Base-by-base conservation (phyloP, 306 rosid genomes). In the Parietaria judaica region DNA sequence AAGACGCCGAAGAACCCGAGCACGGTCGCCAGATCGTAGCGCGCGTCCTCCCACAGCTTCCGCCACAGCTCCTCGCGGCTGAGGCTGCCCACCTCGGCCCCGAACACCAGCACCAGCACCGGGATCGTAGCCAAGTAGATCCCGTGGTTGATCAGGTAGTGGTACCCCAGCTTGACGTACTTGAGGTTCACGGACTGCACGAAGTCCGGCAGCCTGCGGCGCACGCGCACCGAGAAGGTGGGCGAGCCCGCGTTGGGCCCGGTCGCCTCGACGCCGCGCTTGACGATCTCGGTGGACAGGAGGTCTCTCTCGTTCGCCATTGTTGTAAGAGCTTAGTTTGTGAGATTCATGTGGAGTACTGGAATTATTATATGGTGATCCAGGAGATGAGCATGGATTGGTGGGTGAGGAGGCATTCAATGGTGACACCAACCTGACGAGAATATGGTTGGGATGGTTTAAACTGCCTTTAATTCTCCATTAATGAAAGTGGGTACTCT, bases 161-260 rank as follows among this genome's bases (percentile, higher is more conserved):
- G 97, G 77, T 94, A 94, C 0, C 99, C 99, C 56, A 94, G 56
- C 46, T 86, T 88, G 73, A 94, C 99, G 49, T 94, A 94, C 79
- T 94, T 94, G 6, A 94, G 97, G 66, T 94, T 94, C 37, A 94
- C 97, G 5, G 99, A 88, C 39, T 86, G 94, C 23, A 88, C 85
- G 59, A 94, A 94, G 71, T 88, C 99, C 3, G 97, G 99, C 11
- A 94, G 70, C 3, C 94, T 83, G 61, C 89, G 65, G 58, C 94
- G 78, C 12, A 94, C 99, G 46, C 95, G 72, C 2, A 94, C 97
- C 0, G 99, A 94, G 77, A 94, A 94, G 0, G 94, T 86, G 56
- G 66, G 60, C 7, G 99, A 94, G 4, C 99, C 99, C 0, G 97
- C 99, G 58, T 94, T 94, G 1, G 99, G 99, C 2, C 99, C 99